These are phyloP conservation scores for Coemansia sp. DNA, from an alignment of 192 early-diverging fungal genomes.

Conservation along the genomic window DNA sequence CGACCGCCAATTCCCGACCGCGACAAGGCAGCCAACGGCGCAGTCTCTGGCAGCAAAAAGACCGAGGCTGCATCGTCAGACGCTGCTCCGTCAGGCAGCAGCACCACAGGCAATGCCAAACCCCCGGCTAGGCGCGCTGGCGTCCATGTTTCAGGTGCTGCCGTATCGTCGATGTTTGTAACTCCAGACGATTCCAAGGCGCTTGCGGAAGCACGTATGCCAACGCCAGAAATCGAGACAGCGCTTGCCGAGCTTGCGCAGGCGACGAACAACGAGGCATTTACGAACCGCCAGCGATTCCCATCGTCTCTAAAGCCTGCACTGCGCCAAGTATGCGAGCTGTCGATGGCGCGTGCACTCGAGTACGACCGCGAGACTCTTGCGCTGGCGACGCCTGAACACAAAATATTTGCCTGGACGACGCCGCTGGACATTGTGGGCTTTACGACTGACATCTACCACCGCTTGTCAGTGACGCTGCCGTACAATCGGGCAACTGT, in stretches of 20 bases:
- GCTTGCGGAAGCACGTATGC: constrained; percentile 23
- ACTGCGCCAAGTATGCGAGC: constrained; percentile 51
- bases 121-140: constrained; percentile 14
- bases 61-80: neutral
- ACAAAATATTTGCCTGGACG: constrained; percentile 45
- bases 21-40: constrained; percentile 17
- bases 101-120: neutral
- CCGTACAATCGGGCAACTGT: constrained; percentile 53
- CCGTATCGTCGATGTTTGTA: constrained; percentile 5
- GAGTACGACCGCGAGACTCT: constrained; percentile 47
- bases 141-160: constrained; percentile 18
- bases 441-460: constrained; percentile 41
- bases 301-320: constrained; percentile 51
- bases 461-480: constrained; percentile 30
- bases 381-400: constrained; percentile 39
- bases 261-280: constrained; percentile 32
- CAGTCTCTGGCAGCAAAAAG: neutral
- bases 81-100: neutral
- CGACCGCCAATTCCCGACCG: constrained; percentile 44
- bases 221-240: constrained; percentile 47
- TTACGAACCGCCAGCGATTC: constrained; percentile 50
- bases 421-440: constrained; percentile 53
- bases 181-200: constrained; percentile 21
- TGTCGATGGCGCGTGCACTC: constrained; percentile 49
- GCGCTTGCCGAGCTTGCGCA: constrained; percentile 33